Evolutionary conservation across 2,329 filamentous ascomycete genomes (phyloP).

Genomic region (Cryphonectria japonica): DNA sequence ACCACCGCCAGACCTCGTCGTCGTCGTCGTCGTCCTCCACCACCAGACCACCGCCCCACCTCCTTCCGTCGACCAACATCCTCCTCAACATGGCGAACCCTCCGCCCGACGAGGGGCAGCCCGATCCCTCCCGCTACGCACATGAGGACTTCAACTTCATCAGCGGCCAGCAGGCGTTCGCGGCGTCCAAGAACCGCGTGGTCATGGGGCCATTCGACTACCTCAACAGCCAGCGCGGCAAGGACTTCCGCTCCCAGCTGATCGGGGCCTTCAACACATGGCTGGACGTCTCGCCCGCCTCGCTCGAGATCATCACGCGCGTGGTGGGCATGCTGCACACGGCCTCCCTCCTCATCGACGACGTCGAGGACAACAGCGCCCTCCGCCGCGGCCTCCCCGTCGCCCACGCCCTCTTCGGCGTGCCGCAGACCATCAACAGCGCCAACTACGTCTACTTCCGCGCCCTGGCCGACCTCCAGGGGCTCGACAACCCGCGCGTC

Average conservation of each 20-base stretch:
- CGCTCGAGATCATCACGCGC: slow-evolving; percentile 74
- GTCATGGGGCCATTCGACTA: slow-evolving; percentile 82
- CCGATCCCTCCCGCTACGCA: slow-evolving; percentile 57
- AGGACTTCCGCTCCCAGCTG: slow-evolving; percentile 80
- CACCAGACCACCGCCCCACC: slow-evolving; percentile 32
- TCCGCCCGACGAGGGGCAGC: slow-evolving; percentile 41
- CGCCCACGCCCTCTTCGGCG: slow-evolving; percentile 82
- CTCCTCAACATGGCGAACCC: slow-evolving; percentile 41
- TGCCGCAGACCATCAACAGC: slow-evolving; percentile 86
- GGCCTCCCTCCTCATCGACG: slow-evolving; percentile 80
- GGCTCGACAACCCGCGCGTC: slow-evolving; percentile 67
- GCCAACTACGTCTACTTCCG: slow-evolving; percentile 89
- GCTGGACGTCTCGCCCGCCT: slow-evolving; percentile 72
- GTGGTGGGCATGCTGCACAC: slow-evolving; percentile 87
- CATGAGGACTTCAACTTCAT: slow-evolving; percentile 58
- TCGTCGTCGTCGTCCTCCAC: slow-evolving; percentile 19
- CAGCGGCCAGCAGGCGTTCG: slow-evolving; percentile 62
- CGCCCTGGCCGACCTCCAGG: slow-evolving; percentile 74
- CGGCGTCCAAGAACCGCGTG: slow-evolving; percentile 74
- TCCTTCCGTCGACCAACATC: slow-evolving; percentile 38
- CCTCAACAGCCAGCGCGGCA: slow-evolving; percentile 76
- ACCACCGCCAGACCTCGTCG: slow-evolving; percentile 27
- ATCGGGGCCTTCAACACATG: slow-evolving; percentile 82
- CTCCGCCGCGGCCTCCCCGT: slow-evolving; percentile 80
- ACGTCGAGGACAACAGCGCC: slow-evolving; percentile 73